A percentile compares a stretch with the other conserved stretches of the same genome.
Evolutionary conservation across 768 basidiomycete species (phyloP).

Genomic region (Porphyrellus cyaneotinctus): DNA sequence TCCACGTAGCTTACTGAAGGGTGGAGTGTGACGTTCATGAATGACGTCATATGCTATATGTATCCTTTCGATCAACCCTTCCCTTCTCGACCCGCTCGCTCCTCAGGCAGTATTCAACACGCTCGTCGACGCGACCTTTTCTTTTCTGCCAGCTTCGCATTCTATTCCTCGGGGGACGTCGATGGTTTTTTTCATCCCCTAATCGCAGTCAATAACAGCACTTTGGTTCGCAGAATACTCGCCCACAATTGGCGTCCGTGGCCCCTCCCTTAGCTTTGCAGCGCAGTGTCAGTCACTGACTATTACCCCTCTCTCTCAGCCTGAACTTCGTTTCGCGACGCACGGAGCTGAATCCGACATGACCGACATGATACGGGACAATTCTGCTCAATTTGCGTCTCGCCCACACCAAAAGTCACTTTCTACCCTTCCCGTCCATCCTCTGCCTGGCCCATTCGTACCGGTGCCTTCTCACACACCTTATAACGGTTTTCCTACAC

Average conservation of each 20-base stretch:
- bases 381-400: neutral
- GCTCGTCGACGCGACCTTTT: too few relatives aligned
- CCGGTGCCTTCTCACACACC: slow-evolving; percentile 33
- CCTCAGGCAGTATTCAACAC: too few relatives aligned
- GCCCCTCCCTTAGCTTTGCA: too few relatives aligned
- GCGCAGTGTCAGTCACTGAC: slow-evolving; percentile 5
- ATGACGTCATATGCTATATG: neutral
- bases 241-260: too few relatives aligned
- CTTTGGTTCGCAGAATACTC: too few relatives aligned
- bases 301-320: neutral
- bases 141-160: too few relatives aligned
- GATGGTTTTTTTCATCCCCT: too few relatives aligned
- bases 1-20: too few relatives aligned
- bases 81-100: too few relatives aligned
- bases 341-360: neutral
- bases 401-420: neutral
- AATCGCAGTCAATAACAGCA: too few relatives aligned
- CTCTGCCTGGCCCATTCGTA: slow-evolving; percentile 19
- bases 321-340: neutral
- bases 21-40: neutral
- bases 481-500: slow-evolving; percentile 36
- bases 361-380: neutral
- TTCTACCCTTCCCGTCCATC: slow-evolving; percentile 23
- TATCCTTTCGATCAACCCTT: too few relatives aligned
- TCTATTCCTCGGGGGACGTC: too few relatives aligned